These are phyloP conservation scores for Gynochthodes officinalis DNA, from an alignment of 257 asterid genomes.

Conservation along the genomic window DNA sequence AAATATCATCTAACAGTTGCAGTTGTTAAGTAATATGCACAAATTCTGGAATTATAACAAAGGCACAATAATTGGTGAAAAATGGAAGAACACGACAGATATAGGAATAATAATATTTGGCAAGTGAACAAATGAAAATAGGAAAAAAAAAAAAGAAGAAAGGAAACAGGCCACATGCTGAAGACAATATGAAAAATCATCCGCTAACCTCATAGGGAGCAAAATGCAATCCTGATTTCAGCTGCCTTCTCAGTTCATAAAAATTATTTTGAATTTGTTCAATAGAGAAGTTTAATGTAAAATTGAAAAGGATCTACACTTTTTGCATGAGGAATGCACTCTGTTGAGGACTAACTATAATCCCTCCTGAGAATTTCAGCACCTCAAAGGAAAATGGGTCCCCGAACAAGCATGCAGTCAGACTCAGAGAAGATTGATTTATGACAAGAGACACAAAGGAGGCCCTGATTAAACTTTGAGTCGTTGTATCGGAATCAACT, in stretches of 20 bases:
- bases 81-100: background rate
- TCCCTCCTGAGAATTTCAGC: slow-evolving; percentile 85
- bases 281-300: slow-evolving; percentile 85
- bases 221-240: slow-evolving; percentile 67
- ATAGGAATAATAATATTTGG: background rate
- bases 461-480: slow-evolving; percentile 32
- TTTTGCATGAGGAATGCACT: slow-evolving; percentile 74
- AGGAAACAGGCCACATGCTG: background rate
- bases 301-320: slow-evolving; percentile 78
- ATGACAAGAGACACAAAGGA: slow-evolving; percentile 32
- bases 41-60: background rate
- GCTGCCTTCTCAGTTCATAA: slow-evolving; percentile 64
- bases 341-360: slow-evolving; percentile 77
- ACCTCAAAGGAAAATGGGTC: slow-evolving; percentile 71
- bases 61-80: too few species aligned
- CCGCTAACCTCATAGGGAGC: slow-evolving; percentile 70
- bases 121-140: background rate
- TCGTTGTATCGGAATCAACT: slow-evolving; percentile 36
- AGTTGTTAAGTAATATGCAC: background rate
- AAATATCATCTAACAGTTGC: background rate
- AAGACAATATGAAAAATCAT: slow-evolving; percentile 3
- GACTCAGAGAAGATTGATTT: slow-evolving; percentile 33
- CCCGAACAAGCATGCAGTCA: slow-evolving; percentile 75
- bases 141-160: background rate
- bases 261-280: slow-evolving; percentile 63